A percentile compares a stretch with the other conserved stretches of the same genome.
These are phyloP conservation scores for Mrakia blollopis DNA, from an alignment of 768 basidiomycete species.

Conservation along the genomic window DNA sequence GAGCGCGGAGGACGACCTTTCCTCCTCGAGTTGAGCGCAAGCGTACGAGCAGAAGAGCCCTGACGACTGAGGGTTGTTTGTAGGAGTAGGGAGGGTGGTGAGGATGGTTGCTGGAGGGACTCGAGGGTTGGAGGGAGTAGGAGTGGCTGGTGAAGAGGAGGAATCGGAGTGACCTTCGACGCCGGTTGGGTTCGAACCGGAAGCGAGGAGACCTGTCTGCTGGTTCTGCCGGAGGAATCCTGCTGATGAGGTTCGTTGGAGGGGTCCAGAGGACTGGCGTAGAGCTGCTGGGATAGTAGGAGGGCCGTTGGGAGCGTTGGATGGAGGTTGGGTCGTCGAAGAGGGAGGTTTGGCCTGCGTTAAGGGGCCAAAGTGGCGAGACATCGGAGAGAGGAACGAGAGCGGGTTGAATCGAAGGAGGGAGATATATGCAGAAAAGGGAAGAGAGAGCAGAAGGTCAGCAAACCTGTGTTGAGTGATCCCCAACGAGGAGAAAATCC, in stretches of 20 bases:
- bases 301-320: background rate
- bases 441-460: background rate
- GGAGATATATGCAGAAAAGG: no score
- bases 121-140: background rate
- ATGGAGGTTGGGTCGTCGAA: background rate
- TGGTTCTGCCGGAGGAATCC: background rate
- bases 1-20: constrained; percentile 2
- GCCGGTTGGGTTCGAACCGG: background rate
- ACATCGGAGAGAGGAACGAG: background rate
- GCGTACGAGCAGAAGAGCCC: constrained; percentile 18
- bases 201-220: background rate
- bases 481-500: background rate
- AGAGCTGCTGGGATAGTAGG: background rate
- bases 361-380: background rate
- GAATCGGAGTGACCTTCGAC: background rate
- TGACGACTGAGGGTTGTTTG: background rate
- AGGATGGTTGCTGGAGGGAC: background rate
- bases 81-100: background rate
- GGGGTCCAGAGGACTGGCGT: background rate
- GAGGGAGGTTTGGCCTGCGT: constrained; percentile 1
- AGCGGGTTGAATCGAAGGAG: background rate
- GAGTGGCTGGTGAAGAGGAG: background rate
- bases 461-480: background rate
- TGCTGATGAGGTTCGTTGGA: no score
- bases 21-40: constrained; percentile 14